These are phyloP conservation scores for Saccharomycopsis babjevae DNA, from an alignment of 805 yeast genomes.

Conservation along the genomic window DNA sequence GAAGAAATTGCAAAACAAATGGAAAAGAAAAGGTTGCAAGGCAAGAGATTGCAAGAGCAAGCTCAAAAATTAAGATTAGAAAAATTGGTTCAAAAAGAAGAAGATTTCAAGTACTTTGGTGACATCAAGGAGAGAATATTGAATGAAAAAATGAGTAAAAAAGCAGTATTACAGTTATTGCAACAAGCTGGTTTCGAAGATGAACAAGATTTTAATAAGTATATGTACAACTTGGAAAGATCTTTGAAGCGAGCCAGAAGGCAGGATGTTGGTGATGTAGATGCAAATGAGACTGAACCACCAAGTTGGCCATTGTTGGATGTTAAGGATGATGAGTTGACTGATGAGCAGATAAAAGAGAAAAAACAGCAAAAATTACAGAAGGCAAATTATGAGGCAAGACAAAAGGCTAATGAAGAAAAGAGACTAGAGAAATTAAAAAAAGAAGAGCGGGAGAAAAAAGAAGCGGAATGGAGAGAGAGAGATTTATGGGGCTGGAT, in stretches of 20 bases:
- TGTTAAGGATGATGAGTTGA: slow-evolving; percentile 73
- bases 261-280: slow-evolving; percentile 53
- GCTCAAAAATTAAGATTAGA: slow-evolving; percentile 79
- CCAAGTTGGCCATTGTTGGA: slow-evolving; percentile 70
- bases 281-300: slow-evolving; percentile 32
- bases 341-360: slow-evolving; percentile 73
- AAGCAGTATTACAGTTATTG: slow-evolving; percentile 43
- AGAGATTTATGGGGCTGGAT: slow-evolving; percentile 75
- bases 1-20: slow-evolving; percentile 73
- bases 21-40: slow-evolving; percentile 74
- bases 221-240: slow-evolving; percentile 52
- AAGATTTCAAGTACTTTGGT: slow-evolving; percentile 65
- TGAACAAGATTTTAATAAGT: slow-evolving; percentile 59
- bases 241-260: slow-evolving; percentile 58
- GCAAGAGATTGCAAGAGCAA: slow-evolving; percentile 83
- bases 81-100: slow-evolving; percentile 68
- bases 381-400: slow-evolving; percentile 83
- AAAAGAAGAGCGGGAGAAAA: slow-evolving; percentile 46
- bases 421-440: slow-evolving; percentile 56
- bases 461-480: slow-evolving; percentile 71
- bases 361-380: slow-evolving; percentile 74
- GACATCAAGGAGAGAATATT: slow-evolving; percentile 42
- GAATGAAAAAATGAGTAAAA: slow-evolving; percentile 35
- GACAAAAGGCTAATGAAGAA: slow-evolving; percentile 71
- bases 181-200: slow-evolving; percentile 72